Base-by-base conservation (phyloP, 2,329 filamentous ascomycete genomes). In the Ophiostoma tasmaniense region DNA sequence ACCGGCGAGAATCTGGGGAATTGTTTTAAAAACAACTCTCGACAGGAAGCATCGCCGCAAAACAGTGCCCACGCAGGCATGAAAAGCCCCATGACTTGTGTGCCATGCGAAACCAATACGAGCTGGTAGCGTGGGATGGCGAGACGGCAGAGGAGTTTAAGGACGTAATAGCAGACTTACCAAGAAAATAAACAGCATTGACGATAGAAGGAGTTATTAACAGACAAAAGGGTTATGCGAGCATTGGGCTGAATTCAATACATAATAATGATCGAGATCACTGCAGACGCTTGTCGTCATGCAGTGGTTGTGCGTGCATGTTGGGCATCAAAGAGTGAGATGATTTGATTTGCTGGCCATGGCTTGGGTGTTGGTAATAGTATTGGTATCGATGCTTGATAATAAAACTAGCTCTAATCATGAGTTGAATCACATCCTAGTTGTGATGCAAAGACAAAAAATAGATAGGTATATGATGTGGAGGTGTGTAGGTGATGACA, bases 401-500 rank as follows among this genome's bases (percentile, higher is more conserved):
- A 8, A 45, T 1, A 7, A 45, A 20, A 45, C 42, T 20, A n/a
- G 20, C n/a, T 68, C 42, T 68, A 55, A 50, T 68, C 68, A 64
- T 67, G 55, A 69, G 28, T 69, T 70, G 69, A 68, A 66, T 68
- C 66, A 70, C 69, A 22, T 33, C 30, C 45, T 11, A 30, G 45
- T 28, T 50, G 61, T 25, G 61, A 64, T n/a, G 66, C 30, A 70
- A 33, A 62, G 14, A 62, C 28, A 62, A n/a, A n/a, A 20, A 62
- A 14, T 17, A 33, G 6, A n/a, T 33, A 3, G 50, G 22, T 25
- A 25, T 33, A 33, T 33, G 33, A 8, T 33, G 8, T 33, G 33
- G 5, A 33, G 33, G 33, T 33, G 8, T 33, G 33, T 33, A 33
- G 33, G 33, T n/a, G 10, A 45, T 17, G 42, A 45, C 20, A 50